Base-by-base conservation (phyloP, 2,329 filamentous ascomycete species). In the Penicillium sp. region DNA sequence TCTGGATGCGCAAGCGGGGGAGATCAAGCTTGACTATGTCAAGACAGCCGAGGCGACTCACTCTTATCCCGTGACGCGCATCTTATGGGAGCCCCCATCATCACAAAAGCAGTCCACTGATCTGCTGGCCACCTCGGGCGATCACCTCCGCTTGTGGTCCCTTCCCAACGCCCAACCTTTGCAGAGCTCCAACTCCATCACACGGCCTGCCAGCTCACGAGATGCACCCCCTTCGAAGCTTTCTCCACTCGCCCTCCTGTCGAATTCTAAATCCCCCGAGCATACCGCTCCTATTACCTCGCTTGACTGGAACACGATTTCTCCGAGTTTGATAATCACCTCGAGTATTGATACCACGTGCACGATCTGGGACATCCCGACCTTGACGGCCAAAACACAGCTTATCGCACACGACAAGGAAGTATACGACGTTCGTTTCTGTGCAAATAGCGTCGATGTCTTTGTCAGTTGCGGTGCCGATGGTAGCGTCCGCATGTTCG, bases 331-430 rank as follows among this genome's bases (percentile, higher is more conserved):
- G 47, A 99, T 99, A 68, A 99, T 99, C 66, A 99, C 94, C 1
- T 97, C 92, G 3, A 97, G 92, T 71, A 99, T 99, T 67, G 94
- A 99, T 69, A 99, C 94, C 1, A 99, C 94, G 5, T 99, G 94
- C 75, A 99, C 94, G 4, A 99, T 99, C 60, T 99, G 94, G 94
- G 94, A 99, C 71, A 99, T 99, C 49, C 94, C 94, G 3, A 97
- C 94, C 1, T 80, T 99, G 56, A 99, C 94, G 0, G 94, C 94
- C 46, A 99, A 99, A 76, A 99, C 94, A 2, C 94, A 99, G 71
- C 80, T 99, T 39, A 99, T 99, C 73, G 94, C 94, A 17, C 94
- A 99, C 71, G 94, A 99, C 76, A 97, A 97, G 74, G 94, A 99
- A 74, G 94, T 99, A 5, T 99, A 96, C 67, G 94, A 99, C 70